Percentiles rank a stretch among this genome's conserved stretches.
These are phyloP conservation scores for Flaveria trinervia DNA, from an alignment of 129 eudicot genomes.

Conservation along the genomic window DNA sequence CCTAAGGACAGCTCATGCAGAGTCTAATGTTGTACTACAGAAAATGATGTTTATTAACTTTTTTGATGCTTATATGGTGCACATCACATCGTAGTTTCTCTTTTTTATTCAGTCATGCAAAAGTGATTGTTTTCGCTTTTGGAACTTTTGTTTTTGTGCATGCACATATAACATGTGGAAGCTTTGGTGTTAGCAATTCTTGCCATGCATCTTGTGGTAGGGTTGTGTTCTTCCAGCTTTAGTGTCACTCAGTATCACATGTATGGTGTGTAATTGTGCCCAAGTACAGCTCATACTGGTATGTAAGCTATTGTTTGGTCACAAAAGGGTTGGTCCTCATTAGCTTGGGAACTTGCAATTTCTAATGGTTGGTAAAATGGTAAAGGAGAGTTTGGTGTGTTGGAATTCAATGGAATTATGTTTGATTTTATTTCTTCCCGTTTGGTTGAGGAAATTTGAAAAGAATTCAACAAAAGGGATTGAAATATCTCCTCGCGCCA, in stretches of 20 bases:
- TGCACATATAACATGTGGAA: constrained; percentile 5
- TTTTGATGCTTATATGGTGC: constrained; percentile 18
- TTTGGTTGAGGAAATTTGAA: background rate
- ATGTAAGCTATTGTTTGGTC: constrained; percentile 23
- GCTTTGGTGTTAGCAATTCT: constrained; percentile 14
- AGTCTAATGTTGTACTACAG: constrained; percentile 23
- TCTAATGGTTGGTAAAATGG: background rate
- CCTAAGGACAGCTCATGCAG: constrained; percentile 33
- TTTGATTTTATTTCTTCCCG: background rate
- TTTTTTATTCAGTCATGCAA: constrained; percentile 6
- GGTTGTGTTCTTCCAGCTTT: constrained; percentile 19
- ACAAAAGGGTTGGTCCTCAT: constrained; percentile 7
- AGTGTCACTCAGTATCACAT: constrained; percentile 11
- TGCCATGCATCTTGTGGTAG: constrained; percentile 26
- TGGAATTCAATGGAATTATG: background rate
- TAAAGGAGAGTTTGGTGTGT: background rate
- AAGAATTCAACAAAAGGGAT: background rate
- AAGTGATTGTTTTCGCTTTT: constrained; percentile 18
- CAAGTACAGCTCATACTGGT: constrained; percentile 20
- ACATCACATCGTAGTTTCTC: constrained; percentile 19
- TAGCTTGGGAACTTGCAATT: background rate
- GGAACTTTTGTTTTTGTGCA: background rate
- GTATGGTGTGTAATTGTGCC: constrained; percentile 25
- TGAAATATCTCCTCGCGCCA: background rate
- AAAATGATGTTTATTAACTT: constrained; percentile 19